Evolutionary conservation across 1,284 basidiomycete genomes (phyloP).

Genomic region (Tetrapyrgos nigripes): DNA sequence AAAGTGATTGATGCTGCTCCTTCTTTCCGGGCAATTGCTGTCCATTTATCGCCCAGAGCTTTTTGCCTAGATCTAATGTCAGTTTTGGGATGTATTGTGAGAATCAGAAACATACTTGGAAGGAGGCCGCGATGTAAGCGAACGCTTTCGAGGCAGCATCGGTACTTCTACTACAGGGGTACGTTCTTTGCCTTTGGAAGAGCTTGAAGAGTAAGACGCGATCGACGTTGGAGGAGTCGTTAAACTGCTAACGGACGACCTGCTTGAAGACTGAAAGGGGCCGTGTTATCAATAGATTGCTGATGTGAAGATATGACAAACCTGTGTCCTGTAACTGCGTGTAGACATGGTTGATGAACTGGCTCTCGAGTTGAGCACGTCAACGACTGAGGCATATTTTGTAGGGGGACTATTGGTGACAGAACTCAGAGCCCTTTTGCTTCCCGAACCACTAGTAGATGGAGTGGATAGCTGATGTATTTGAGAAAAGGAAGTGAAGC

Average conservation of each 20-base stretch:
- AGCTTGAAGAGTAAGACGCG: neutral
- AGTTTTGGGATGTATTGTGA: neutral
- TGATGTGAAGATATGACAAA: no score
- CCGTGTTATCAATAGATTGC: no score
- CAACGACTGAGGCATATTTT: neutral
- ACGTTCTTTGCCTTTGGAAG: neutral
- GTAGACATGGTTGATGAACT: neutral
- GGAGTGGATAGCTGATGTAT: no score
- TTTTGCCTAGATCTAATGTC: neutral
- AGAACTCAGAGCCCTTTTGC: no score
- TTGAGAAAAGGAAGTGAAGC: neutral
- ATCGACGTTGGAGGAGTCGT: no score
- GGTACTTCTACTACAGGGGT: neutral
- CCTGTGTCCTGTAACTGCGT: no score
- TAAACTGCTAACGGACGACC: neutral
- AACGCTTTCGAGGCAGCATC: neutral
- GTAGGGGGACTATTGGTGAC: neutral
- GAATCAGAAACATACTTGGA: neutral
- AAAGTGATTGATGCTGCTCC: slow-evolving; percentile 8
- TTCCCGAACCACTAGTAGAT: no score
- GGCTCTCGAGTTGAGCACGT: neutral
- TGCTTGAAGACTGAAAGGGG: neutral
- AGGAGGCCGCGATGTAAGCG: neutral
- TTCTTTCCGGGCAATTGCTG: neutral
- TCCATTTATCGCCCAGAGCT: neutral